phyloP scores from a whole-genome alignment of 805 yeast species.

The Komagataella populi region DNA sequence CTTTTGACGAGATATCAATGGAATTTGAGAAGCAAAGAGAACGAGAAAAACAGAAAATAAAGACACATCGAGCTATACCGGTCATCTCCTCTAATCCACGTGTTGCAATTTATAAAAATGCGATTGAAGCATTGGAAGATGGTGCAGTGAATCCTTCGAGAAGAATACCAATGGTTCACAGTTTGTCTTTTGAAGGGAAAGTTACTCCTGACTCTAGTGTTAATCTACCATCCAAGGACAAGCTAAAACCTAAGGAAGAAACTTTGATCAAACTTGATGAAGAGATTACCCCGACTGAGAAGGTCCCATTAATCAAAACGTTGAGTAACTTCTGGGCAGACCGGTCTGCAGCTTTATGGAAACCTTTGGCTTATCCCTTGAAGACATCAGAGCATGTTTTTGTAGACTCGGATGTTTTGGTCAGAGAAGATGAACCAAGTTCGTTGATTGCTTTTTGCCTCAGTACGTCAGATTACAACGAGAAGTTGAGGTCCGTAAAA shows the following conservation, averaged over 20 bases:
- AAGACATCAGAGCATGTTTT: constrained; percentile 77
- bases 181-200: neutral
- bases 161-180: neutral
- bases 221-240: neutral
- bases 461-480: constrained; percentile 67
- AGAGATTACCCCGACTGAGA: constrained; percentile 37
- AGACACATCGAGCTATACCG: constrained; percentile 48
- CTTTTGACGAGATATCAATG: constrained; percentile 64
- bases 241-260: neutral
- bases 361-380: constrained; percentile 77
- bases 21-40: constrained; percentile 87
- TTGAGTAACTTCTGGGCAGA: constrained; percentile 95
- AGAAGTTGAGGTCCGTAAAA: constrained; percentile 10
- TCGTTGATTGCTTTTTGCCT: constrained; percentile 89
- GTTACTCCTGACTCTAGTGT: neutral
- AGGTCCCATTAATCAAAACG: constrained; percentile 66
- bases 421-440: constrained; percentile 93
- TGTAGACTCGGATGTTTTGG: constrained; percentile 86
- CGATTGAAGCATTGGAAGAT: constrained; percentile 70
- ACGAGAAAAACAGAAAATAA: constrained; percentile 51
- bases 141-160: constrained; percentile 14
- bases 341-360: constrained; percentile 91
- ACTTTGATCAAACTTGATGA: constrained; percentile 4
- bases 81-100: constrained; percentile 70
- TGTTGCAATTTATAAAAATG: constrained; percentile 81